Evolutionary conservation across 1,139 yeast genomes (phyloP), one percentile per base, ranked within the genome.

Genomic region (Blastobotrys arbuscula): DNA sequence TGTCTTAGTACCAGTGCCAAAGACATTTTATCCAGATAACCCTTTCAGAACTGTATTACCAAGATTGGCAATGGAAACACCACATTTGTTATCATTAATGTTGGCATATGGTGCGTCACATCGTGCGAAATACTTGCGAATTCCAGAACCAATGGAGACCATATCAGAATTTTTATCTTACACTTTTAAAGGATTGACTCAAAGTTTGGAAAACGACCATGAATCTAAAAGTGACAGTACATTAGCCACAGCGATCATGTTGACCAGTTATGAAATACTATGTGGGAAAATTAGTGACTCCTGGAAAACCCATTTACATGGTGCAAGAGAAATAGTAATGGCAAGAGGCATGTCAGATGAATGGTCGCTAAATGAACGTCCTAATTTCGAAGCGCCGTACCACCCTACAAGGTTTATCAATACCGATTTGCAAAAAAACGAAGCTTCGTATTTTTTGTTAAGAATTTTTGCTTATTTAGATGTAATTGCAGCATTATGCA

Each of bases 391-490:
- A n/a, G 41, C 34, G 31, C 64, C 63, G 6, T 63, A 62, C 3
- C 60, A 55, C 40, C 62, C 62, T 2, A 47, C 59, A 1, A 53
- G 62, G 21, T 48, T 60, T 13, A 40, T 58, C 18, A 55, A 53
- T 37, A 54, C 54, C 21, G 55, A 51, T 20, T 45, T 59, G 6
- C 50, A 59, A 39, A 70, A 67, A 42, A 63, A 70, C 7, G 76
- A 79, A 55, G 71, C 81, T 10, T 66, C 80, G 1, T 81, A 73
- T 55, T 84, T 85, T 58, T 67, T 85, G 49, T 72, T 80, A 60
- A 67, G 92, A 50, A 82, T 90, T 84, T 82, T 81, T 59, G 84
- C 82, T 0, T 85, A 82, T 57, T 70, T 82, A 42, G 90, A 84
- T 58, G 79, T 82, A 1, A 74, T 84, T 35, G 87, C 89, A 0